Percentiles rank a stretch among this genome's conserved stretches.
Conservation (phyloP, 305 asterid species). For the Nicotiana rustica region DNA sequence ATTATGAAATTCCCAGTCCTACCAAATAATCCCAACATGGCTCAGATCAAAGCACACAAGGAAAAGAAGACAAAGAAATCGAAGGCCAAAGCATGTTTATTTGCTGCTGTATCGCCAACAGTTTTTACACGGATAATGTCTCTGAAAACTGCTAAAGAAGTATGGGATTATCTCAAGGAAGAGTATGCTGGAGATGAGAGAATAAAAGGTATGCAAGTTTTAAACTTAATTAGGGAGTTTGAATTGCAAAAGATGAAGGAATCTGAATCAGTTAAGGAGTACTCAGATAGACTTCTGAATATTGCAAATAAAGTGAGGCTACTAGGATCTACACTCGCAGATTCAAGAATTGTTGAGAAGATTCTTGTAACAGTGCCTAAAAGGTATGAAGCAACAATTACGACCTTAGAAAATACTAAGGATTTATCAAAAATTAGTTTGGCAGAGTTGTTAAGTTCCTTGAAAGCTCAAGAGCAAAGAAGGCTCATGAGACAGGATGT, state of each 20-base stretch:
- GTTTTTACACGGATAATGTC: conserved; percentile 37
- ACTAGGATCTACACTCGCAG: neutral
- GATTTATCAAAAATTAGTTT: conserved; percentile 37
- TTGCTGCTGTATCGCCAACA: conserved; percentile 29
- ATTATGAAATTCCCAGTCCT: conserved; percentile 10
- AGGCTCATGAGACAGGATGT: conserved; percentile 30
- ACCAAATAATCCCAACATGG: conserved; percentile 26
- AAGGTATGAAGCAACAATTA: conserved; percentile 34
- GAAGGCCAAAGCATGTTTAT: conserved; percentile 39
- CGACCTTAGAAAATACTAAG: conserved; percentile 36
- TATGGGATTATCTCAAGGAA: conserved; percentile 33
- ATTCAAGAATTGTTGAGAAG: conserved; percentile 36
- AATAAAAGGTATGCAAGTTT: conserved; percentile 30
- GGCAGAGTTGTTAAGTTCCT: conserved; percentile 21
- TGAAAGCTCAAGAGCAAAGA: conserved; percentile 35
- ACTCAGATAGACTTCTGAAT: conserved; percentile 24
- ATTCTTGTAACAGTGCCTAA: conserved; percentile 35
- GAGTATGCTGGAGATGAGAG: conserved; percentile 36
- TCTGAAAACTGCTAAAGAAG: conserved; percentile 15
- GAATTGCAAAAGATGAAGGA: conserved; percentile 30
- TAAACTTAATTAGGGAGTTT: conserved; percentile 34
- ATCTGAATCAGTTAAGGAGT: conserved; percentile 10
- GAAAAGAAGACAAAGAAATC: conserved; percentile 33
- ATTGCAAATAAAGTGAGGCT: conserved; percentile 35
- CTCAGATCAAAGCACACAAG: conserved; percentile 29